A percentile compares a stretch with the other conserved stretches of the same genome.
Conservation (phyloP, 2,329 filamentous ascomycete genomes). For the Apiospora rasikravindrae region DNA sequence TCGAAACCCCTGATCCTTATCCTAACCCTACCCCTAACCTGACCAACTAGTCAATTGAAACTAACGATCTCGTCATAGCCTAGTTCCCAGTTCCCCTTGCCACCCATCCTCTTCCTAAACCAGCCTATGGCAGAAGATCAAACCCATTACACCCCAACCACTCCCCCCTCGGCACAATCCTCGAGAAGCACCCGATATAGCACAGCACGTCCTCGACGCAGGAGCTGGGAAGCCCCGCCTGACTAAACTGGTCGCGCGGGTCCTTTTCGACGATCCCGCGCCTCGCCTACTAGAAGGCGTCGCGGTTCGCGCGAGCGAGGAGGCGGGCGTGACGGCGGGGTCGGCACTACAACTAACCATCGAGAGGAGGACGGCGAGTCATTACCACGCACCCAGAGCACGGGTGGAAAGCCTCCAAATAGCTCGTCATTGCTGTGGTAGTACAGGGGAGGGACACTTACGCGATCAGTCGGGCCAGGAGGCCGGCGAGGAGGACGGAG, state of each 20-base stretch:
- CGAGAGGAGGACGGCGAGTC: too few species aligned
- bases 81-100: too few species aligned
- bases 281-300: not conserved
- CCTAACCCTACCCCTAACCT: too few species aligned
- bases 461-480: not conserved
- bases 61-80: too few species aligned
- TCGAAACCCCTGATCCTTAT: too few species aligned
- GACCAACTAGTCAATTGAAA: too few species aligned
- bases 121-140: not conserved
- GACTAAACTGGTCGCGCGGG: not conserved
- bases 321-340: not conserved
- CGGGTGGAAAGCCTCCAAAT: too few species aligned
- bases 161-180: not conserved
- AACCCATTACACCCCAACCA: not conserved
- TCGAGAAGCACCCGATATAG: not conserved
- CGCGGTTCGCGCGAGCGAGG: not conserved
- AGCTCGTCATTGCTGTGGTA: too few species aligned
- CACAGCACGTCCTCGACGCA: not conserved
- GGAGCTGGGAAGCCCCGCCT: not conserved
- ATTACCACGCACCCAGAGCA: too few species aligned
- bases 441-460: not conserved
- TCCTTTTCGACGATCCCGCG: not conserved
- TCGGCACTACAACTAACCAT: not conserved
- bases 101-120: not conserved
- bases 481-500: not conserved